phyloP scores from a whole-genome alignment of 805 yeast genomes.

The Cyberlindnera saturnus region DNA sequence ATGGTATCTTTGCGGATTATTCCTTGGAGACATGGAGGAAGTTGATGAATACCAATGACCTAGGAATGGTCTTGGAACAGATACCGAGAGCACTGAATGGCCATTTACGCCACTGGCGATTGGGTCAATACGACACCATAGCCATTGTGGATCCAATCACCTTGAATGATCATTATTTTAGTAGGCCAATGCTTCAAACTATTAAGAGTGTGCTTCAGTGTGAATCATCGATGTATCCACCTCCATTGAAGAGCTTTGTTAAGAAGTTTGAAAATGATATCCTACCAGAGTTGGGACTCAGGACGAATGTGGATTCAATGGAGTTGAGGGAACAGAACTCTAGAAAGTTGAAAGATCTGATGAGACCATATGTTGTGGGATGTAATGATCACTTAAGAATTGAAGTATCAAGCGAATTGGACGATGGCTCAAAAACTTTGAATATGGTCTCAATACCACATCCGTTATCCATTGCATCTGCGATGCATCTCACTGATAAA shows the following conservation, averaged over 20 bases:
- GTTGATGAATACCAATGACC: conserved; percentile 12
- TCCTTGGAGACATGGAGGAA: conserved; percentile 8
- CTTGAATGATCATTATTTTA: conserved; percentile 15
- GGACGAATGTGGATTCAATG: conserved; percentile 5
- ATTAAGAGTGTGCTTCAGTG: conserved; percentile 7
- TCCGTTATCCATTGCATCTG: conserved; percentile 11
- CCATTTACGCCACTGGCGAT: conserved; percentile 9
- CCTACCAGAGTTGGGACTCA: conserved; percentile 4
- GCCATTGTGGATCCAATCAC: conserved; percentile 15
- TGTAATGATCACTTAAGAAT: background rate
- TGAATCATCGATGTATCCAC: conserved; percentile 9
- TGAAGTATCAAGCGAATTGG: background rate
- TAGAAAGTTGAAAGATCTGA: conserved; percentile 3
- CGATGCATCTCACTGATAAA: conserved; percentile 10
- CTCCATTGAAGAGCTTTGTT: conserved; percentile 10
- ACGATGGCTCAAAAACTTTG: background rate
- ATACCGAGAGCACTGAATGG: conserved; percentile 11
- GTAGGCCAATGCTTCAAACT: conserved; percentile 4
- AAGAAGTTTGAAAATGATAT: conserved; percentile 8
- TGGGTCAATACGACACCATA: conserved; percentile 6
- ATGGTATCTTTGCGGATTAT: conserved; percentile 15
- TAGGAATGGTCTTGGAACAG: conserved; percentile 6
- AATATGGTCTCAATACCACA: conserved; percentile 16
- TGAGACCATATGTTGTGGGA: conserved; percentile 1
- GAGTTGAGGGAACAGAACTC: conserved; percentile 2